phyloP scores from a whole-genome alignment of 768 basidiomycete species.

The Lentinula guzmanii region DNA sequence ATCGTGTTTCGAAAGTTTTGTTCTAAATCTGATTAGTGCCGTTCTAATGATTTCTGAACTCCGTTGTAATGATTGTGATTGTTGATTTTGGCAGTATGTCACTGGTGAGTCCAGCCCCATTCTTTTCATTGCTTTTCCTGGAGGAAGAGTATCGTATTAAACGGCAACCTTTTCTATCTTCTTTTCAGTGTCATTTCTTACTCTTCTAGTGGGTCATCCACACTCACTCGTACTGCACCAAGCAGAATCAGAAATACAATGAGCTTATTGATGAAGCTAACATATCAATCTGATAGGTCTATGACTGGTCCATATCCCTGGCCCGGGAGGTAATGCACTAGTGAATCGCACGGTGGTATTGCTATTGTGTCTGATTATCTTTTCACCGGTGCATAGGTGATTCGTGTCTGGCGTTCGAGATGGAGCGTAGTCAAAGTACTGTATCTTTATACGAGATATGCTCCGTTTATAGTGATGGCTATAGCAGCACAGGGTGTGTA shows the following conservation, averaged over 20 bases:
- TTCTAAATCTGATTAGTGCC: background rate
- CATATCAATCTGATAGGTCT: background rate
- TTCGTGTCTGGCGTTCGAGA: background rate
- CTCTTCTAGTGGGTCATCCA: background rate
- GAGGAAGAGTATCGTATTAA: no score
- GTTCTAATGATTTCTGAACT: background rate
- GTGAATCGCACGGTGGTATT: background rate
- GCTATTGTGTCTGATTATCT: no score
- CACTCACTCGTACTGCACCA: background rate
- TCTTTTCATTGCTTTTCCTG: no score
- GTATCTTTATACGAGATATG: background rate
- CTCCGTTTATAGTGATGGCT: background rate
- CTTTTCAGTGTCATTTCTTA: background rate
- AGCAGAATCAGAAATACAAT: background rate
- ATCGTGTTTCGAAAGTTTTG: background rate
- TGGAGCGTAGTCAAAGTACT: background rate
- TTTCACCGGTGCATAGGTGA: background rate
- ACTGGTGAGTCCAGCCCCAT: background rate
- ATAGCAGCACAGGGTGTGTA: background rate
- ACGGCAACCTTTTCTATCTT: background rate
- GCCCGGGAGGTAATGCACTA: background rate
- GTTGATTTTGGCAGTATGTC: background rate
- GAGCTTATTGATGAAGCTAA: no score
- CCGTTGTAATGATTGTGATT: no score
- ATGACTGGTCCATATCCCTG: conserved; percentile 4